Evolutionary conservation across 352 stramenopile genomes (phyloP).

Genomic region (Blastocystis sp.): DNA sequence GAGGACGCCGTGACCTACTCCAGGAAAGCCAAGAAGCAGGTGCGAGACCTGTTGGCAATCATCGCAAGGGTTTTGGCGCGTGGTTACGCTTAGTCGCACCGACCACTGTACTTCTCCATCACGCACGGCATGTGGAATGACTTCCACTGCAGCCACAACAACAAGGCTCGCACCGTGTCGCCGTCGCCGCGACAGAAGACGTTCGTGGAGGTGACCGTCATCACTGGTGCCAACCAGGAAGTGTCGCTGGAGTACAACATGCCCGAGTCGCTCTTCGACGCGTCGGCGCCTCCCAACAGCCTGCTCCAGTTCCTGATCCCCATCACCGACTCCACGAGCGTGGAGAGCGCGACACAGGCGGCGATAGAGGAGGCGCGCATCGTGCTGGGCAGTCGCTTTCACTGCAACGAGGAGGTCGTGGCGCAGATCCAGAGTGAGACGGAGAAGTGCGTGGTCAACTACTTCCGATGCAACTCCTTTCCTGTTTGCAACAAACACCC

Average conservation of each 20-base stretch:
- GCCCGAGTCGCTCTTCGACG: slow-evolving; percentile 21
- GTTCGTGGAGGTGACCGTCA: background rate
- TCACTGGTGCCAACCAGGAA: background rate
- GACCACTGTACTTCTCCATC: background rate
- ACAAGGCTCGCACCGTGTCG: background rate
- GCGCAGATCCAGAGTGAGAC: slow-evolving; percentile 5
- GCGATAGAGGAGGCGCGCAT: slow-evolving; percentile 26
- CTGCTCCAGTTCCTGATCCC: slow-evolving; percentile 52
- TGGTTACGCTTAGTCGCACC: background rate
- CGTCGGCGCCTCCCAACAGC: slow-evolving; percentile 2
- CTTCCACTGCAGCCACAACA: background rate
- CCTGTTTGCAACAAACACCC: background rate
- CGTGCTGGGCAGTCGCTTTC: slow-evolving; percentile 20
- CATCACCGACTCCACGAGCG: background rate
- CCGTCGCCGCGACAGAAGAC: background rate
- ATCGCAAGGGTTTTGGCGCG: background rate
- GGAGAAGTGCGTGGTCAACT: slow-evolving; percentile 25
- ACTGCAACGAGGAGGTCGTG: background rate
- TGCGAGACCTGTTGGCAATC: background rate
- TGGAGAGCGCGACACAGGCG: background rate
- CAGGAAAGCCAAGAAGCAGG: background rate
- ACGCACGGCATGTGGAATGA: background rate
- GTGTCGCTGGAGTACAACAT: slow-evolving; percentile 41
- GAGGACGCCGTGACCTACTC: background rate
- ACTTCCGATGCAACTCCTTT: background rate